These are phyloP conservation scores for Wickerhamiella cacticola DNA, from an alignment of 805 yeast genomes.

Conservation along the genomic window DNA sequence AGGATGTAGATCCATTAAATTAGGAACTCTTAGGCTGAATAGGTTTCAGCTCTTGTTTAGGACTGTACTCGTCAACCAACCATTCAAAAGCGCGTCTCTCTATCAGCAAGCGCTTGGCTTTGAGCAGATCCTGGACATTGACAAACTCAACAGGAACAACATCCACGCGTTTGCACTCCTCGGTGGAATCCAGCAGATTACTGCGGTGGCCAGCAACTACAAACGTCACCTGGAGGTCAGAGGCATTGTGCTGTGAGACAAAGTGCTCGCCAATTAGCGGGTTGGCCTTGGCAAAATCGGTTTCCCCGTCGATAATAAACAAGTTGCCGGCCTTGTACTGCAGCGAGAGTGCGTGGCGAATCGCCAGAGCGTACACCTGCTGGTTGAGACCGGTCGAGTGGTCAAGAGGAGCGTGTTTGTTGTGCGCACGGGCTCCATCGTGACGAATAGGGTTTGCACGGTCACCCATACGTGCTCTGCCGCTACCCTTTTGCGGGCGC, in stretches of 20 bases:
- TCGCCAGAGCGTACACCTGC: constrained; percentile 62
- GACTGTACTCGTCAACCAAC: constrained; percentile 28
- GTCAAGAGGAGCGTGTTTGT: constrained; percentile 83
- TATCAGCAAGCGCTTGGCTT: constrained; percentile 62
- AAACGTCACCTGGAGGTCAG: constrained; percentile 39
- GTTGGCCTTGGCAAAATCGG: constrained; percentile 28
- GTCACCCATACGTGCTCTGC: constrained; percentile 93
- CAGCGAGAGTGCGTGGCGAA: constrained; percentile 70
- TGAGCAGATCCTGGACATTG: constrained; percentile 70
- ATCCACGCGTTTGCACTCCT: constrained; percentile 42
- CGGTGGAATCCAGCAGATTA: constrained; percentile 50
- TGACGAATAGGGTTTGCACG: constrained; percentile 85
- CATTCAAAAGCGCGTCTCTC: constrained; percentile 63
- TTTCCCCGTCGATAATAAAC: constrained; percentile 49
- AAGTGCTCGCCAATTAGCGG: constrained; percentile 40
- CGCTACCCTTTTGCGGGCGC: constrained; percentile 84
- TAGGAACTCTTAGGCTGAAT: not conserved
- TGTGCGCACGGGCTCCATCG: constrained; percentile 82
- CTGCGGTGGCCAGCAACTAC: constrained; percentile 48
- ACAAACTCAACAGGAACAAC: constrained; percentile 65
- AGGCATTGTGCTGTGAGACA: constrained; percentile 33
- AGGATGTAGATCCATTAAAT: not conserved
- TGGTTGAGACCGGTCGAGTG: constrained; percentile 65
- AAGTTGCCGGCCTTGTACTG: constrained; percentile 67
- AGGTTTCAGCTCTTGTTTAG: not conserved